phyloP scores from a whole-genome alignment of 257 asterid species.

The Petunia secreta region DNA sequence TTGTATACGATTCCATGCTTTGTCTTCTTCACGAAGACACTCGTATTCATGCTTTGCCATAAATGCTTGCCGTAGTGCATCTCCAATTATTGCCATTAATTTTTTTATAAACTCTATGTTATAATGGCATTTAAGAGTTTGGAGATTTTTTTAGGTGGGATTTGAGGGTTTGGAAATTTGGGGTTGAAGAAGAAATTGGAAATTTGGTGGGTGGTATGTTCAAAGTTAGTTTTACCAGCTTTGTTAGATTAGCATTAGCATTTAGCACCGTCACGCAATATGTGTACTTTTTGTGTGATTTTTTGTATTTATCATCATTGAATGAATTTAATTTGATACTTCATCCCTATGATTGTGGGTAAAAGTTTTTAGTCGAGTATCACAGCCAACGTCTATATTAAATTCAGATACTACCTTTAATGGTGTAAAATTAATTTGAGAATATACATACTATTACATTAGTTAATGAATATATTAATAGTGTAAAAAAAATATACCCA shows the following conservation, averaged over 20 bases:
- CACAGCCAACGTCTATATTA: no score
- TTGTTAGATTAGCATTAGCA: neutral
- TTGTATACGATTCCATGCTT: constrained; percentile 72
- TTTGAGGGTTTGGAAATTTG: neutral
- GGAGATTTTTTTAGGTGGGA: neutral
- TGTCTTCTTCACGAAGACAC: constrained; percentile 86
- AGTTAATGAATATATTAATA: no score
- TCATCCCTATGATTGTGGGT: neutral
- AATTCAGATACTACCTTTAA: no score
- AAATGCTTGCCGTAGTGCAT: constrained; percentile 92
- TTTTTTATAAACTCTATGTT: neutral
- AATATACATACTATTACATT: no score
- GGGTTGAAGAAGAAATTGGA: neutral
- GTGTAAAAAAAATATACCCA: no score
- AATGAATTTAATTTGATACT: neutral
- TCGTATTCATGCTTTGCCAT: constrained; percentile 93
- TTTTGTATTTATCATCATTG: neutral
- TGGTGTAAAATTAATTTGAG: no score
- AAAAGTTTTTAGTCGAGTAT: no score
- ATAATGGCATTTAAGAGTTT: neutral
- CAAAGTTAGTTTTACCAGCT: constrained; percentile 22
- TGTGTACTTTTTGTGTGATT: neutral
- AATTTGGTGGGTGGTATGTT: constrained; percentile 17
- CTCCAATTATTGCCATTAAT: constrained; percentile 58
- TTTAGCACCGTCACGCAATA: neutral